Base-by-base conservation (phyloP, 108 stramenopile genomes). In the Stephanodiscus triporus region DNA sequence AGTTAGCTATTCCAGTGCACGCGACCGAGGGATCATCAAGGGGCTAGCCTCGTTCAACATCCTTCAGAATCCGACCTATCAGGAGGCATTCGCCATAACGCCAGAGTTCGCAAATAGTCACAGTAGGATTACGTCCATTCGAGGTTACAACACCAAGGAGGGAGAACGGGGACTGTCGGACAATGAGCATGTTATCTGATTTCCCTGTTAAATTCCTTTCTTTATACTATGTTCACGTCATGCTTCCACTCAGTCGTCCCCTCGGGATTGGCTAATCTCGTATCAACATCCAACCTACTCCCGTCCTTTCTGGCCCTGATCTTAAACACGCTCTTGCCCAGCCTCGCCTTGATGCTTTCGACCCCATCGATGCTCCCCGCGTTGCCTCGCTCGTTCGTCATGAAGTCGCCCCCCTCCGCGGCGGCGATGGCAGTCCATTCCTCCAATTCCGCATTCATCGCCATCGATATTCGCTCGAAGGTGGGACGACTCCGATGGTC, bases 341-440 rank as follows among this genome's bases (percentile, higher is more conserved):
- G 70, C 75, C 89, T 88, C 10, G 90, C 89, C 63, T 75, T 73
- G 50, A 91, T 94, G 57, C 89, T 88, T 23, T 84, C 77, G 4
- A 88, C 75, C 20, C 83, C 84, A 20, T 82, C 29, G 80, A 79
- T 26, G 86, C 57, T 51, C 84, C 82, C 23, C 85, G 86, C 50
- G 78, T 87, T 22, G 70, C 36, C 43, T 0, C 56, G 26, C 36
- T 78, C 84, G 16, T 77, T 61, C 23, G 58, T 37, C 65, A 91
- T 74, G 60, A 80, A 73, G 19, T 77, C 71, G 38, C 56, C 82
- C 13, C 63, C 55, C 1, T 3, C 60, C 56, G 32, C 56, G 56
- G 14, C 24, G 26, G 73, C 72, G n/a, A n/a, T n/a, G 40, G 78
- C 78, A n/a, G 62, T 74, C 61, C 72, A 72, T 27, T 76, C 68